Percentiles rank a stretch among this genome's conserved stretches.
Conservation (phyloP, 2,329 filamentous ascomycete genomes). For the Ophiognomonia clavigignenti-juglandacearum region DNA sequence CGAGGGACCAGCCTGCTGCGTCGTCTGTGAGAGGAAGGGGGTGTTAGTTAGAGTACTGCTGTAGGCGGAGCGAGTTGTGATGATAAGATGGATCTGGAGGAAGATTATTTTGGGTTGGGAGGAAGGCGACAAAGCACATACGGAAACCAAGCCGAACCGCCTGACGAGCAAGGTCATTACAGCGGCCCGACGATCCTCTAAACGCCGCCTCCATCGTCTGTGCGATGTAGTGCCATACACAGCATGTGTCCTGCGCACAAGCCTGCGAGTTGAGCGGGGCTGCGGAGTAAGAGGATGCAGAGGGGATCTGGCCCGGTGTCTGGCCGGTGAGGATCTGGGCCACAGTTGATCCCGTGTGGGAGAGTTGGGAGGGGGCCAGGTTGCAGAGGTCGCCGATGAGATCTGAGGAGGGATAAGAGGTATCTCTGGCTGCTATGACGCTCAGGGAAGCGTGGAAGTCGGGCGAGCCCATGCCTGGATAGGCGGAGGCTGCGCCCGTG, state of each 20-base stretch:
- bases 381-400: constrained; percentile 35
- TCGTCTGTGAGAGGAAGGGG: constrained; percentile 26
- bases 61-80: no score
- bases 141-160: constrained; percentile 43
- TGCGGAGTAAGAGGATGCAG: background rate
- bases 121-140: no score
- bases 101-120: no score
- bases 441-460: background rate
- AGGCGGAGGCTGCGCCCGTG: background rate
- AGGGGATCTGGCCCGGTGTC: background rate
- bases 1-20: constrained; percentile 3
- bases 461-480: background rate
- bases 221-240: constrained; percentile 39
- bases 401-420: constrained; percentile 26
- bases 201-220: constrained; percentile 33
- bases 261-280: background rate
- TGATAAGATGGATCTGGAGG: no score
- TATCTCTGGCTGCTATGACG: background rate
- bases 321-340: constrained; percentile 16
- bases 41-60: no score
- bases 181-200: constrained; percentile 32
- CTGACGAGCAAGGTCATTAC: constrained; percentile 37
- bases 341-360: constrained; percentile 29
- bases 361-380: constrained; percentile 26
- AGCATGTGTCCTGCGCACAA: constrained; percentile 17